Percentiles rank a stretch among this genome's conserved stretches.
These are phyloP conservation scores for Amaranthus palmeri DNA, from an alignment of 148 eudicot species.

Conservation along the genomic window DNA sequence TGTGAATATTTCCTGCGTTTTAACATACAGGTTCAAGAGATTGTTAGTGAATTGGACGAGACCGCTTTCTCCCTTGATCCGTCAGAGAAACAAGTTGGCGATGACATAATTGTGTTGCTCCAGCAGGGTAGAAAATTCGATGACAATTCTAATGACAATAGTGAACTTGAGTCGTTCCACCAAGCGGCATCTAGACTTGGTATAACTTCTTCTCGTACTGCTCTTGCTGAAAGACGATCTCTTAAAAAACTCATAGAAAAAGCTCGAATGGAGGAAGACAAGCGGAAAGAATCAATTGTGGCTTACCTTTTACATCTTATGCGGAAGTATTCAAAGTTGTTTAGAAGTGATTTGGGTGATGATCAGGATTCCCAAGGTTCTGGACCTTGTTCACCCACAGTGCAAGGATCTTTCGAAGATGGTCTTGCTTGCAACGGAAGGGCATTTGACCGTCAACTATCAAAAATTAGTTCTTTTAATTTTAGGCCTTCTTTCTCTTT, in stretches of 20 bases:
- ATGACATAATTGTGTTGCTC: conserved; percentile 74
- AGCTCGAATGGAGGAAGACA: conserved; percentile 85
- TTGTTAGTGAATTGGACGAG: conserved; percentile 55
- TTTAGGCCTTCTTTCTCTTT: conserved; percentile 48
- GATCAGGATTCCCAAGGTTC: conserved; percentile 98
- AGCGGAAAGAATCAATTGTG: conserved; percentile 87
- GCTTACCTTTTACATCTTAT: conserved; percentile 87
- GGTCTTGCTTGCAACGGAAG: conserved; percentile 33
- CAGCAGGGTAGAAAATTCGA: conserved; percentile 86
- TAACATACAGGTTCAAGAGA: conserved; percentile 59
- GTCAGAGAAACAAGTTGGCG: conserved; percentile 80
- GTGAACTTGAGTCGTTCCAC: conserved; percentile 86
- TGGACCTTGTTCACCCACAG: conserved; percentile 93
- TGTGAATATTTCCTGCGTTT: not conserved
- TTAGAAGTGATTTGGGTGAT: conserved; percentile 82
- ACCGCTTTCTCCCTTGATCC: conserved; percentile 74
- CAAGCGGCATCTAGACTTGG: conserved; percentile 81
- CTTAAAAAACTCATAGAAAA: conserved; percentile 80
- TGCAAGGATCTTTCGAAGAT: conserved; percentile 62
- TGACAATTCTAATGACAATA: conserved; percentile 53
- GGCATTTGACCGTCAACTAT: conserved; percentile 71
- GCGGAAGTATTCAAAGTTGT: conserved; percentile 90
- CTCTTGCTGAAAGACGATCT: conserved; percentile 86
- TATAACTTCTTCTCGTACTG: conserved; percentile 90
- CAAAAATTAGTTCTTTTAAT: conserved; percentile 76